These are phyloP conservation scores for Thelephora ganbajun DNA, from an alignment of 768 basidiomycete genomes.

Conservation along the genomic window DNA sequence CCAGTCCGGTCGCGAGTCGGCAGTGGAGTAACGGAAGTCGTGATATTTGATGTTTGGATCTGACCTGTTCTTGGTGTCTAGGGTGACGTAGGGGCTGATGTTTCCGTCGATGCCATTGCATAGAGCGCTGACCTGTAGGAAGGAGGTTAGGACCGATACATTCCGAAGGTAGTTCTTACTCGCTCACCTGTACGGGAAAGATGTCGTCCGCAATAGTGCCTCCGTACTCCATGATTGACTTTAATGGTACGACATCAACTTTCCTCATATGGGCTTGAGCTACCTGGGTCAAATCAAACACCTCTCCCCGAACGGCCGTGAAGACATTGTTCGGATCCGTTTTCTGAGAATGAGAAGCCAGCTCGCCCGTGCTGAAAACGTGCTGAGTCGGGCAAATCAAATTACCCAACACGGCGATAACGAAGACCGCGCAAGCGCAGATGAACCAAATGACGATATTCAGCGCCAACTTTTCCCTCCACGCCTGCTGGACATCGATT, in stretches of 20 bases:
- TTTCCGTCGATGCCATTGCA: conserved; percentile 76
- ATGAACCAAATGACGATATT: conserved; percentile 95
- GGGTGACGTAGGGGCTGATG: conserved; percentile 64
- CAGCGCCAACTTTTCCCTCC: conserved; percentile 92
- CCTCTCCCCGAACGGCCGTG: conserved; percentile 82
- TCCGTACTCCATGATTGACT: conserved; percentile 72
- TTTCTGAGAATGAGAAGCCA: conserved; percentile 53
- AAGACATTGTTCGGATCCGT: conserved; percentile 63
- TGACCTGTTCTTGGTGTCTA: conserved; percentile 65
- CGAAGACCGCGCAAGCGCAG: conserved; percentile 80
- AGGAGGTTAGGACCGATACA: conserved; percentile 4
- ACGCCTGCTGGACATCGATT: conserved; percentile 85
- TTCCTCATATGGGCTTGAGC: conserved; percentile 52
- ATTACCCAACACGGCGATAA: conserved; percentile 76
- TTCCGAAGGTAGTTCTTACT: not conserved
- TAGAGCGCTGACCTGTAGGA: conserved; percentile 66
- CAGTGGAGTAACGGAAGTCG: conserved; percentile 84
- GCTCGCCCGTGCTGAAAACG: conserved; percentile 70
- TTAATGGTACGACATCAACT: conserved; percentile 60
- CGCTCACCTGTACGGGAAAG: conserved; percentile 82
- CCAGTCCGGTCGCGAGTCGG: conserved; percentile 94
- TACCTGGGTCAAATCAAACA: conserved; percentile 72
- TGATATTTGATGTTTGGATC: conserved; percentile 76
- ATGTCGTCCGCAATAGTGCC: conserved; percentile 59
- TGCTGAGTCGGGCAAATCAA: conserved; percentile 93